Evolutionary conservation across 805 yeast genomes (phyloP), one percentile per base, ranked within the genome.

Genomic region (Huiozyma sinensis): DNA sequence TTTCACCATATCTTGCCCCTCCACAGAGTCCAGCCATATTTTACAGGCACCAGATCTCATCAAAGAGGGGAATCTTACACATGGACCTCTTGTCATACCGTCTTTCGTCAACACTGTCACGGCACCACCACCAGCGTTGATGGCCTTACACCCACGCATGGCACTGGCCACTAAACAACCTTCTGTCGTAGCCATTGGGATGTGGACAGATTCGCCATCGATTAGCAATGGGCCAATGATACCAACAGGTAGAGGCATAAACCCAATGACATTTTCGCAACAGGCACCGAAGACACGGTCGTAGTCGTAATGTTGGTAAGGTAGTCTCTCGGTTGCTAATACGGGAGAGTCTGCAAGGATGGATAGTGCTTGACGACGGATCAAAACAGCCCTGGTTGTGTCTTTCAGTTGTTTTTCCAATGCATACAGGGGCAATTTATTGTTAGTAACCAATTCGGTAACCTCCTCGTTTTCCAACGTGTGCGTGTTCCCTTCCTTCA

Each of bases 1-100:
- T 65, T 87, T 89, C 57, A 92, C 75, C 34, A 68, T 71, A 49
- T 70, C 73, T 61, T 83, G 92, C 48, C 99, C 99, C 55, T 88
- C 97, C 49, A 83, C 95, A 33, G 95, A 84, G 61, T 92, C 98
- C 47, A 92, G 71, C 97, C 97, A 92, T 32, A 85, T 66, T 65
- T 92, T 92, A 56, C 95, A 92, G 30, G 87, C 87, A 58, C 97
- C 98, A 8, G 97, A 88, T 66, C 97, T 78, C 28, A 70, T 62
- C 60, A 92, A 75, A 7, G 83, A 66, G 36, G 92, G 83, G 73
- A 92, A 92, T 31, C 83, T 70, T 42, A 92, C 96, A 75, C 96
- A 88, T 39, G 99, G 99, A 35, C 98, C 99, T 70, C 99, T 83
- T n/a, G 98, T 90, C 99, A 92, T 92, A 65, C 97, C 97, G 62